phyloP scores from a whole-genome alignment of 352 stramenopile genomes.

The Pythium monospermum region DNA sequence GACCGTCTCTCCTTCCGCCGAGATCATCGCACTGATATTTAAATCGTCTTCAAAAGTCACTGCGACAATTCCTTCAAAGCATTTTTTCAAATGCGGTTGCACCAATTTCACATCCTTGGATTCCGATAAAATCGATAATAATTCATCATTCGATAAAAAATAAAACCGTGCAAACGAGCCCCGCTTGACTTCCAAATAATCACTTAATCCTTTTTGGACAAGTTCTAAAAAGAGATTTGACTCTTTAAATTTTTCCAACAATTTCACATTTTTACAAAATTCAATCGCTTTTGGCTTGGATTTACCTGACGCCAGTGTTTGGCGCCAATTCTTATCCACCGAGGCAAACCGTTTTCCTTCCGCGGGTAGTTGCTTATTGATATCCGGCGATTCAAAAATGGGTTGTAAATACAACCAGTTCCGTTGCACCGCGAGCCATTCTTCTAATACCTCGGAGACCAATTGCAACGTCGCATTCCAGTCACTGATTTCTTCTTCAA shows the following conservation, averaged over 20 bases:
- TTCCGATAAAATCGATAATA: conserved; percentile 91
- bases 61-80: conserved; percentile 91
- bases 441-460: conserved; percentile 92
- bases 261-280: conserved; percentile 90
- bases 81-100: conserved; percentile 93
- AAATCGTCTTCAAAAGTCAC: conserved; percentile 87
- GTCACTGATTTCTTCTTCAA: conserved; percentile 91
- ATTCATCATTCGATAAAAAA: conserved; percentile 93
- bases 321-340: conserved; percentile 95
- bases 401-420: conserved; percentile 95
- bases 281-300: conserved; percentile 86
- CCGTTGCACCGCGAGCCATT: conserved; percentile 93
- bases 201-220: conserved; percentile 89
- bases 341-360: conserved; percentile 94
- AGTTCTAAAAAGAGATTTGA: conserved; percentile 93
- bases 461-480: conserved; percentile 90
- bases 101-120: conserved; percentile 92
- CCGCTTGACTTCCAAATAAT: conserved; percentile 91
- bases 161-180: conserved; percentile 92
- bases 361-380: conserved; percentile 94
- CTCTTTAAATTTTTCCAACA: conserved; percentile 93
- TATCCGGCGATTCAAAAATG: conserved; percentile 95
- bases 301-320: conserved; percentile 85
- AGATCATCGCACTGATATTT: conserved; percentile 91
- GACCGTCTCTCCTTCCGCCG: conserved; percentile 87